phyloP scores from a whole-genome alignment of 441 rosid species.

The Theobroma grandiflorum region DNA sequence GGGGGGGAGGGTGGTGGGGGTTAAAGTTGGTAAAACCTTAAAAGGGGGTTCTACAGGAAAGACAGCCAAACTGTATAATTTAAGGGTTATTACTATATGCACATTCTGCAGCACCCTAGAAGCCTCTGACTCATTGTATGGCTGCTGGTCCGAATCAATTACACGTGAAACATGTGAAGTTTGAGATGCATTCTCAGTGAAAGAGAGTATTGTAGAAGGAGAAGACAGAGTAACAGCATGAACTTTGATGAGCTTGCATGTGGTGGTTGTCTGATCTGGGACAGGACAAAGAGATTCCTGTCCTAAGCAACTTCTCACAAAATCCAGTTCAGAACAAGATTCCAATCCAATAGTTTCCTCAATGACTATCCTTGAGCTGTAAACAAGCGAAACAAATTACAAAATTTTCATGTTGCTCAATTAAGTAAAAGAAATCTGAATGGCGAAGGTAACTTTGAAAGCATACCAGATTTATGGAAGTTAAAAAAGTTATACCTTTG shows the following conservation, averaged over 20 bases:
- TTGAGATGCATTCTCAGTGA: conserved; percentile 54
- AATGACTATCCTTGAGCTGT: conserved; percentile 21
- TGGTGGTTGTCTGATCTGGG: conserved; percentile 25
- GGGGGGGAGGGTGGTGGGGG: neutral
- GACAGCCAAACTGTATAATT: neutral
- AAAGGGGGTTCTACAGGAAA: neutral
- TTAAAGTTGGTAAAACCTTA: neutral
- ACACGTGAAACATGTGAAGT: conserved; percentile 62
- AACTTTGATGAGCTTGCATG: conserved; percentile 32
- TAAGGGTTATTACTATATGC: conserved; percentile 67
- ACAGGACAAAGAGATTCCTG: conserved; percentile 28
- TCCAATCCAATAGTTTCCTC: conserved; percentile 28
- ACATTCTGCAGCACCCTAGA: conserved; percentile 61
- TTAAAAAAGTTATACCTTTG: conserved; percentile 25
- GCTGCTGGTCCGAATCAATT: conserved; percentile 42
- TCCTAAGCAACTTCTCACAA: conserved; percentile 17
- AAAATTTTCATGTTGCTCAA: conserved; percentile 1
- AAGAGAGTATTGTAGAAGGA: conserved; percentile 74
- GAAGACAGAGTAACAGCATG: conserved; percentile 65
- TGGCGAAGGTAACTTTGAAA: conserved; percentile 4
- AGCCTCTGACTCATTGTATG: conserved; percentile 39
- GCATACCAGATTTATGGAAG: neutral
- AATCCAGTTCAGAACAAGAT: conserved; percentile 20
- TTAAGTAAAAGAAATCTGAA: neutral
- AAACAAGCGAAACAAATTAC: neutral